A percentile compares a stretch with the other conserved stretches of the same genome.
These are phyloP conservation scores for Nyctanthes arbortristis DNA, from an alignment of 257 asterid genomes.

Conservation along the genomic window DNA sequence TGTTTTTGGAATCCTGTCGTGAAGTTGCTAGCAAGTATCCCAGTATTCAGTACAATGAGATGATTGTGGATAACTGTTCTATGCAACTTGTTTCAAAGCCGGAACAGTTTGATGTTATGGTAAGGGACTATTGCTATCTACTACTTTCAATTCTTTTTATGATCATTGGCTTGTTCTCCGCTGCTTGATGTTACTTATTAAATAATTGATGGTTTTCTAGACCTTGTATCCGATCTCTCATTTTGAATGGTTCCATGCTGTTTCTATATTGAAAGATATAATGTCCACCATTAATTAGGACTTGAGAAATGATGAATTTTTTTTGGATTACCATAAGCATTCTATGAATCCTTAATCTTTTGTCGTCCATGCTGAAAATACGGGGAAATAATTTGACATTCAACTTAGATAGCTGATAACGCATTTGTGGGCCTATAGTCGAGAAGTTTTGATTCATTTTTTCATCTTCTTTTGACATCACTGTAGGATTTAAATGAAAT, in stretches of 20 bases:
- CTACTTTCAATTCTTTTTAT: background rate
- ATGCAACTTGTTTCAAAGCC: slow-evolving; percentile 99
- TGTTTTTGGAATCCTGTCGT: slow-evolving; percentile 91
- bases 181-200: slow-evolving; percentile 6
- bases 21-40: slow-evolving; percentile 95
- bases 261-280: background rate
- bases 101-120: slow-evolving; percentile 99
- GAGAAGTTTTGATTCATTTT: background rate
- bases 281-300: background rate
- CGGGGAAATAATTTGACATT: background rate
- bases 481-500: background rate
- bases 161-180: background rate
- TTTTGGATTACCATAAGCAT: too few relatives aligned
- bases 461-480: background rate
- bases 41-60: slow-evolving; percentile 79
- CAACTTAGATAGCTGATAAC: background rate
- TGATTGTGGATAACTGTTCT: slow-evolving; percentile 97
- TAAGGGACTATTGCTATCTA: slow-evolving; percentile 26
- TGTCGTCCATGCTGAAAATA: too few relatives aligned
- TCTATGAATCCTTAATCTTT: too few relatives aligned
- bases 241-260: background rate
- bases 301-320: slow-evolving; percentile 11
- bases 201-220: background rate
- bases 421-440: background rate
- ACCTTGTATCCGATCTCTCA: background rate